phyloP scores from a whole-genome alignment of 2,329 filamentous ascomycete genomes.

The Clarireedia paspali region DNA sequence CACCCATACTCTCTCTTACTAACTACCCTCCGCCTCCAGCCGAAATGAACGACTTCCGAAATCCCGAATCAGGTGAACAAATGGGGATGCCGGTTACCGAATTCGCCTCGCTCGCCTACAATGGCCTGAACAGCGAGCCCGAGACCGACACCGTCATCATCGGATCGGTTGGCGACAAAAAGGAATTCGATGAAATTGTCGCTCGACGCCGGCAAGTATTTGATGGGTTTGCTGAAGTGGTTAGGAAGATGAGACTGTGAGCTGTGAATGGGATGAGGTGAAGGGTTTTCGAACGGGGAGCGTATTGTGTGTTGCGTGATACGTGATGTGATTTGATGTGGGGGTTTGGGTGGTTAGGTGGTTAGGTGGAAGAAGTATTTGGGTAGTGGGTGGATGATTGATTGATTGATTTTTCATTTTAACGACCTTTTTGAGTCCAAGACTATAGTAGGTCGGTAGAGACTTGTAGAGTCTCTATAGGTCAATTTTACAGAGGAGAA shows the following conservation, averaged over 20 bases:
- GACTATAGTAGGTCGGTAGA: too few relatives aligned
- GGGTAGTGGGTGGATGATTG: too few relatives aligned
- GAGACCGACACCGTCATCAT: not conserved
- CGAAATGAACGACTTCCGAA: constrained; percentile 39
- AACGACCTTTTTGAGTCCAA: too few relatives aligned
- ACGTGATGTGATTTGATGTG: too few relatives aligned
- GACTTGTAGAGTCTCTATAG: too few relatives aligned
- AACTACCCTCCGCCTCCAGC: constrained; percentile 13
- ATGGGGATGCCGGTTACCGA: constrained; percentile 40
- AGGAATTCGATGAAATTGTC: not conserved
- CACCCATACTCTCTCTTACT: not conserved
- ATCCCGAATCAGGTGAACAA: constrained; percentile 33
- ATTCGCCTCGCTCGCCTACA: not conserved
- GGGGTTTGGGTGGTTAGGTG: too few relatives aligned
- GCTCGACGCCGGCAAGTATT: not conserved
- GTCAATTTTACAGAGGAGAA: too few relatives aligned
- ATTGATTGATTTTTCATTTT: too few relatives aligned
- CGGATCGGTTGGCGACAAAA: too few relatives aligned
- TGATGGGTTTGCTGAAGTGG: not conserved
- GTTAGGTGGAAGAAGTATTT: too few relatives aligned
- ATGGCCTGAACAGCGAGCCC: not conserved
- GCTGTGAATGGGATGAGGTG: not conserved
- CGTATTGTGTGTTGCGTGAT: not conserved
- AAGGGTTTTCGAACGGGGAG: not conserved
- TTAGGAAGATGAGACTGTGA: not conserved